phyloP scores from a whole-genome alignment of 208 protist genomes.

The Acanthamoeba triangularis region DNA sequence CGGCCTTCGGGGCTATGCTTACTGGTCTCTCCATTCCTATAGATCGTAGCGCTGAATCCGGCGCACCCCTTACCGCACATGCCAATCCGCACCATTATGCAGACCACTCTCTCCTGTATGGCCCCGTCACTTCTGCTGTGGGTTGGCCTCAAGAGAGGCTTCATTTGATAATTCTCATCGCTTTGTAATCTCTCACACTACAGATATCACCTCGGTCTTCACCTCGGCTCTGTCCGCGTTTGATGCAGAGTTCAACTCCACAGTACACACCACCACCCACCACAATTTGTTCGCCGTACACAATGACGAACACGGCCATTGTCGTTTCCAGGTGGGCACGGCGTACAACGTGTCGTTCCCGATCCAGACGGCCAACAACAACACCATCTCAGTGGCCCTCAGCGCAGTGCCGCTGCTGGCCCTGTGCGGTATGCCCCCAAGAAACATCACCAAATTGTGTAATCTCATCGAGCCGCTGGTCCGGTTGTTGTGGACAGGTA shows the following conservation, averaged over 20 bases:
- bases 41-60: too few species aligned
- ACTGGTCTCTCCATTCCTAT: too few species aligned
- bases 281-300: too few species aligned
- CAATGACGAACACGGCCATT: background rate
- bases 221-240: background rate
- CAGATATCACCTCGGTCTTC: background rate
- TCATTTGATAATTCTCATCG: background rate
- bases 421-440: background rate
- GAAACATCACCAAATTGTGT: background rate
- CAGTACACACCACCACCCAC: background rate
- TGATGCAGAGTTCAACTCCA: conserved; percentile 20
- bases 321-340: background rate
- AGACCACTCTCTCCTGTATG: too few species aligned
- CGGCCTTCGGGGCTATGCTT: background rate
- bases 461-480: too few species aligned
- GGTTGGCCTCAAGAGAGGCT: too few species aligned
- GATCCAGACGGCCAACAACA: conserved; percentile 11
- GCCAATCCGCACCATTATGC: too few species aligned
- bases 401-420: background rate
- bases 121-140: background rate
- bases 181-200: background rate
- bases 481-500: background rate
- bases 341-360: background rate
- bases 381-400: background rate
- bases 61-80: too few species aligned